Base-by-base conservation (phyloP, 1,284 basidiomycete genomes). In the Marasmius fiardii region DNA sequence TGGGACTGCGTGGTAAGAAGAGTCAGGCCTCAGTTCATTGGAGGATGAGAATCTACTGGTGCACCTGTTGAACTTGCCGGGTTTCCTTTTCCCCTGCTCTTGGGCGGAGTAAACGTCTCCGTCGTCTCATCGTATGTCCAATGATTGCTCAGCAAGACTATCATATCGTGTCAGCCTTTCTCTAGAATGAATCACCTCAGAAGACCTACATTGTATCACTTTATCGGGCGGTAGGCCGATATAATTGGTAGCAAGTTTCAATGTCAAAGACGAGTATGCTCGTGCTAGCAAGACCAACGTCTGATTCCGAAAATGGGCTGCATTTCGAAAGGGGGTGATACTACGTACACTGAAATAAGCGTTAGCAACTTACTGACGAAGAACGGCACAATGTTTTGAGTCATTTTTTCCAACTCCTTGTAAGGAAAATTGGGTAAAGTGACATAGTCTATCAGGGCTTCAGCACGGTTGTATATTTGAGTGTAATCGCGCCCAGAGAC, bases 181-280 rank as follows among this genome's bases (percentile, higher is more conserved):
- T 31, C 28, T 33, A 33, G 49, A 37, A 31, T 47, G 4, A 23
- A 43, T 23, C 31, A 26, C 26, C 37, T 12, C 41, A 16, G 1
- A 24, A 10, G 14, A 62, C 71, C 26, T 61, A 85, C 85, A 74
- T 53, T 68, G 54, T 18, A 85, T 62, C 1, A 85, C 68, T 53
- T 79, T 71, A 24, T 84, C 79, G 1, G 68, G 59, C 1, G 73
- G 61, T 43, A 83, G 65, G 20, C 82, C 81, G 23, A 89, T 72
- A 63, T 88, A 88, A 23, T 61, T 67, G 60, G 81, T 75, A 4
- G 80, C 82, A 4, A 85, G 70, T 2, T 74, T 55, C 5, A 83
- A 55, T 12, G 81, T 76, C 28, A 90, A 68, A 2, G 83, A 81
- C 0, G 79, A 77, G 68, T 86, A 88, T n/a, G 83, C 83, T 63